Percentiles rank a stretch among this genome's conserved stretches.
Evolutionary conservation across 139 green algal species (phyloP).

Genomic region (Chlorella sp.): DNA sequence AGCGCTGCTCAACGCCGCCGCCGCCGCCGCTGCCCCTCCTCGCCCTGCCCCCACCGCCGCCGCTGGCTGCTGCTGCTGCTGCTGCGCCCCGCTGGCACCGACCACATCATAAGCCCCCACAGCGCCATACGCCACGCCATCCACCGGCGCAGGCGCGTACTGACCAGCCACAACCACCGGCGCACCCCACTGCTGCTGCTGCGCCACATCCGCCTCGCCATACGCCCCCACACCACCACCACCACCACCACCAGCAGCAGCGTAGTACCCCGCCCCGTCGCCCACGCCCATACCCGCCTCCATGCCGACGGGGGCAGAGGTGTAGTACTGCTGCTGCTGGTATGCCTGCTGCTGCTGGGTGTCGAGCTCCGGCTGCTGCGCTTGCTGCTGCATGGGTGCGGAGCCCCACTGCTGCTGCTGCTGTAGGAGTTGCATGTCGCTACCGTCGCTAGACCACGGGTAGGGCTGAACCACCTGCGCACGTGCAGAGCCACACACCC

Average conservation of each 20-base stretch:
- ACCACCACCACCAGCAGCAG: background rate
- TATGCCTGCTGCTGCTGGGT: background rate
- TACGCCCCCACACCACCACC: background rate
- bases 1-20: too few species aligned
- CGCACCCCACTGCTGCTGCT: too few species aligned
- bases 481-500: background rate
- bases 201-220: too few species aligned
- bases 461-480: background rate
- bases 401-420: background rate
- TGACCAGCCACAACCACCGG: too few species aligned
- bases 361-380: background rate
- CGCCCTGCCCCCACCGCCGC: too few species aligned
- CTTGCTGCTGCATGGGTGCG: background rate
- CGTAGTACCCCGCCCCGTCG: background rate
- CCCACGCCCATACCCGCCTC: too few species aligned
- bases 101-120: too few species aligned
- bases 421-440: background rate
- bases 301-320: background rate
- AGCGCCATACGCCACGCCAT: too few species aligned
- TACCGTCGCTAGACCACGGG: background rate
- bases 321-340: background rate
- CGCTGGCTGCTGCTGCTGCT: background rate
- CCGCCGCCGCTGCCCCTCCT: too few species aligned
- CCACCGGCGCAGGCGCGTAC: too few species aligned
- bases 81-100: background rate